These are phyloP conservation scores for Papiliotrema nemorosa DNA, from an alignment of 1,284 basidiomycete genomes.

Conservation along the genomic window DNA sequence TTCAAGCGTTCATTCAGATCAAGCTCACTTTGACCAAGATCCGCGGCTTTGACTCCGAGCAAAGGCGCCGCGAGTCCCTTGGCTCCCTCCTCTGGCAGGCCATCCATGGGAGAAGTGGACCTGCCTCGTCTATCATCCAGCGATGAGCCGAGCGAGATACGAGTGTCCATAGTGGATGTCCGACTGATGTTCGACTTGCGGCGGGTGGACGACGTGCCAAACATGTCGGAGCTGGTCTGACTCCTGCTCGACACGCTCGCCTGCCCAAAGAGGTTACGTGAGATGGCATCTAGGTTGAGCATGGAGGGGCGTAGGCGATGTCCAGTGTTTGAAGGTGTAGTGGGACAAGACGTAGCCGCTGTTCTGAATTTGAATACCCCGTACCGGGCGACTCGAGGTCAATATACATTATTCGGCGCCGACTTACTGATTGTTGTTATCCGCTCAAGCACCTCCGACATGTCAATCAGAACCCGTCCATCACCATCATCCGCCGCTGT, in stretches of 20 bases:
- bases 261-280: constrained; percentile 51
- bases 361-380: constrained; percentile 80
- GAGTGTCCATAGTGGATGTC: constrained; percentile 28
- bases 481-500: constrained; percentile 66
- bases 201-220: constrained; percentile 29
- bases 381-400: constrained; percentile 70
- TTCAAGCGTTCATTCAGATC: constrained; percentile 70
- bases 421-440: constrained; percentile 73
- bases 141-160: constrained; percentile 14
- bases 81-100: neutral
- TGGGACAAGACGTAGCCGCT: constrained; percentile 67
- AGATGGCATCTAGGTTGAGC: constrained; percentile 78
- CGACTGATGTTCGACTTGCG: constrained; percentile 26
- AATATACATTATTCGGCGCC: constrained; percentile 6
- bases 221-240: constrained; percentile 19
- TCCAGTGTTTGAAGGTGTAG: constrained; percentile 65
- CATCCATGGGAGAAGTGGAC: constrained; percentile 6
- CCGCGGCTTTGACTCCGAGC: neutral
- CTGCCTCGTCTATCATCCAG: constrained; percentile 4
- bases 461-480: constrained; percentile 62
- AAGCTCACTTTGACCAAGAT: constrained; percentile 53
- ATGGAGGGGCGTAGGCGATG: constrained; percentile 70
- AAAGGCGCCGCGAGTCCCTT: neutral
- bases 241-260: constrained; percentile 32
- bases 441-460: constrained; percentile 63